These are phyloP conservation scores for Aspergillus sp. DNA, from an alignment of 2,329 filamentous ascomycete species.

Conservation along the genomic window DNA sequence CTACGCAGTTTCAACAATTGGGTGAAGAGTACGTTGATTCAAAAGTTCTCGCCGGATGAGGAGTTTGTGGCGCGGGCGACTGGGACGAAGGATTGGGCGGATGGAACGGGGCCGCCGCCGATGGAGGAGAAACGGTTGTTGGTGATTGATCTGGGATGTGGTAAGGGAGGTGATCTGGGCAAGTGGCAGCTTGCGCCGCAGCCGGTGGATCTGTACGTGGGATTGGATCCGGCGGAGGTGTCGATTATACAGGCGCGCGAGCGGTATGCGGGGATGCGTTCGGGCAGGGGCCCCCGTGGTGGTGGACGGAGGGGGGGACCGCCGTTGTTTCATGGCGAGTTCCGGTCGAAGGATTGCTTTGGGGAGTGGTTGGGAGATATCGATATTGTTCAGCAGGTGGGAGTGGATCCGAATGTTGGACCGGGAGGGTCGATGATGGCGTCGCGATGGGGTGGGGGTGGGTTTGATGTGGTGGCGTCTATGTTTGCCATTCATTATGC, in stretches of 20 bases:
- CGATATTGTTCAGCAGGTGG: slow-evolving; percentile 79
- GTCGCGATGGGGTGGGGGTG: slow-evolving; percentile 70
- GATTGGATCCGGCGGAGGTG: slow-evolving; percentile 87
- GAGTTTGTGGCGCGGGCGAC: slow-evolving; percentile 61
- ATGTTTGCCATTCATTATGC: slow-evolving; percentile 99
- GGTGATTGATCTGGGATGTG: slow-evolving; percentile 92
- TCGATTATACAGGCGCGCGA: slow-evolving; percentile 89
- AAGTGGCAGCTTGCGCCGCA: slow-evolving; percentile 98
- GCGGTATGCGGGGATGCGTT: slow-evolving; percentile 73
- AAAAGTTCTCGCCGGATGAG: slow-evolving; percentile 87
- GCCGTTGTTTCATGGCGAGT: slow-evolving; percentile 77
- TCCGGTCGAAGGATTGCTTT: slow-evolving; percentile 90
- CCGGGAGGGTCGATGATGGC: slow-evolving; percentile 55
- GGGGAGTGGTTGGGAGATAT: slow-evolving; percentile 80
- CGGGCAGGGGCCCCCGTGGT: slow-evolving; percentile 55
- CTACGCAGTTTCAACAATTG: slow-evolving; percentile 96
- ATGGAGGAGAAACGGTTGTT: slow-evolving; percentile 61
- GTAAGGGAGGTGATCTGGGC: slow-evolving; percentile 90
- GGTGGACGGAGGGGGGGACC: slow-evolving; percentile 44
- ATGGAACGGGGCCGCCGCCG: slow-evolving; percentile 36
- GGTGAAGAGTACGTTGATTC: slow-evolving; percentile 96
- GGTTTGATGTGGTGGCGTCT: slow-evolving; percentile 95
- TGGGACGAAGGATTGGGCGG: slow-evolving; percentile 49
- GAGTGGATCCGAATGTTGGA: slow-evolving; percentile 73
- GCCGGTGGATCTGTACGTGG: slow-evolving; percentile 87